A percentile compares a stretch with the other conserved stretches of the same genome.
Conservation (phyloP, 176 grass and related monocot species). For the Microstegium vimineum region DNA sequence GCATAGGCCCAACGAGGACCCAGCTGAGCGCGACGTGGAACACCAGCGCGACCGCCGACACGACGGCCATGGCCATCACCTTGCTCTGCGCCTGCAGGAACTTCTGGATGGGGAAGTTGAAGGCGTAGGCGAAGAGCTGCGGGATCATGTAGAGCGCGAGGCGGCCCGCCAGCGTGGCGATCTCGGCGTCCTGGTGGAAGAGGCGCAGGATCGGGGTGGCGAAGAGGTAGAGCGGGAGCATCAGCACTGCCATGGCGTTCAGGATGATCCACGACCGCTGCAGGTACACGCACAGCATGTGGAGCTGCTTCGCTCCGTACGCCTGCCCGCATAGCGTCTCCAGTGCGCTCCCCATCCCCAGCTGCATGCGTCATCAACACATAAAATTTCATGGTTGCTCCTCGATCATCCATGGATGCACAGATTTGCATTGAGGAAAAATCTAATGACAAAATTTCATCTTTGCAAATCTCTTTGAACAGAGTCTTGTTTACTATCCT, state of each 20-base stretch:
- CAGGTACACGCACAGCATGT: conserved; percentile 68
- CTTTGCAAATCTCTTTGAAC: too few relatives aligned
- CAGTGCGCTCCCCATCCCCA: conserved; percentile 91
- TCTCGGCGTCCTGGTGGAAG: conserved; percentile 51
- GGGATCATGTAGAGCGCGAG: conserved; percentile 72
- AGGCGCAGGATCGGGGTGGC: conserved; percentile 36
- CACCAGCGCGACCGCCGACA: conserved; percentile 29
- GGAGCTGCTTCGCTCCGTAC: conserved; percentile 41
- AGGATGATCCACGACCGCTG: conserved; percentile 61
- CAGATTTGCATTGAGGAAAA: too few relatives aligned
- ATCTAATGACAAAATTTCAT: too few relatives aligned
- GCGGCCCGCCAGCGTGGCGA: conserved; percentile 34
- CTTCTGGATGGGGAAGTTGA: conserved; percentile 81
- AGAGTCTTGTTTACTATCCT: too few relatives aligned
- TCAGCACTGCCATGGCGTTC: not conserved
- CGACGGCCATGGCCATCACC: conserved; percentile 67
- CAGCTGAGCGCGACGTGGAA: conserved; percentile 65
- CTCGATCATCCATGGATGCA: too few relatives aligned
- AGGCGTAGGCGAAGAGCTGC: conserved; percentile 59
- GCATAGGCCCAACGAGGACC: conserved; percentile 47
- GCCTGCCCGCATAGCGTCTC: conserved; percentile 93
- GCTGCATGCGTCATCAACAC: conserved; percentile 29
- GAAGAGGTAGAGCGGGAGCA: not conserved
- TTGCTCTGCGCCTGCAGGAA: conserved; percentile 72
- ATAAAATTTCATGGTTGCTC: too few relatives aligned